Base-by-base conservation (phyloP, 2,329 filamentous ascomycete genomes). In the Cladosporium colombiae region DNA sequence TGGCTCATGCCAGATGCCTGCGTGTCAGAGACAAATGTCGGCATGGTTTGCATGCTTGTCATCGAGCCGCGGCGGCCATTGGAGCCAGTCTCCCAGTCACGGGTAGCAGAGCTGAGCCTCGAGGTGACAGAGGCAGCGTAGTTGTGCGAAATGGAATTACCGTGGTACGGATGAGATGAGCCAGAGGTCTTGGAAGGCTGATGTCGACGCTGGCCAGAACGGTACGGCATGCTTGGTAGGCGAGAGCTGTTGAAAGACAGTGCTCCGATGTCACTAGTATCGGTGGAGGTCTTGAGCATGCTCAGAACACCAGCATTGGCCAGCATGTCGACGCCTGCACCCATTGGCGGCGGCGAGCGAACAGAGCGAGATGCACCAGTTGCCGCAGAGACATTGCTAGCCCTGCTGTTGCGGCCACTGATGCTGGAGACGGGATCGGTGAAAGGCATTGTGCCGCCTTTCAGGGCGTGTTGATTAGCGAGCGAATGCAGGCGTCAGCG, bases 241-340 rank as follows among this genome's bases (percentile, higher is more conserved):
- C 78, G 74, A 55, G 75, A 74, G 44, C 73, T 72, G 68, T 78
- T 74, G 71, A 78, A 77, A 6, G 75, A 75, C 21, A 82, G 72
- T 31, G 76, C 72, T 13, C 76, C 79, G 57, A 83, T 74, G 67
- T 82, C 79, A 60, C 81, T 81, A 58, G 81, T 78, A 70, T 83
- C 82, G 1, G 80, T 83, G 10, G 79, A 79, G 13, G 81, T 83
- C 66, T 80, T 79, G 64, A 83, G 79, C 82, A 84, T 84, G 68
- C 79, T 81, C 73, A 81, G 75, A 67, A 83, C 78, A 49, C 79
- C 80, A 29, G 79, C 78, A 65, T 76, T 75, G 69, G 71, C 62
- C 73, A 75, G 60, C 73, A 74, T 67, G 71, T 74, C 68, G 72
- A 70, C 67, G 74, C 71, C 66, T 65, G 75, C 62, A 55, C 71